phyloP scores from a whole-genome alignment of 441 rosid genomes.

The Eruca vesicaria region DNA sequence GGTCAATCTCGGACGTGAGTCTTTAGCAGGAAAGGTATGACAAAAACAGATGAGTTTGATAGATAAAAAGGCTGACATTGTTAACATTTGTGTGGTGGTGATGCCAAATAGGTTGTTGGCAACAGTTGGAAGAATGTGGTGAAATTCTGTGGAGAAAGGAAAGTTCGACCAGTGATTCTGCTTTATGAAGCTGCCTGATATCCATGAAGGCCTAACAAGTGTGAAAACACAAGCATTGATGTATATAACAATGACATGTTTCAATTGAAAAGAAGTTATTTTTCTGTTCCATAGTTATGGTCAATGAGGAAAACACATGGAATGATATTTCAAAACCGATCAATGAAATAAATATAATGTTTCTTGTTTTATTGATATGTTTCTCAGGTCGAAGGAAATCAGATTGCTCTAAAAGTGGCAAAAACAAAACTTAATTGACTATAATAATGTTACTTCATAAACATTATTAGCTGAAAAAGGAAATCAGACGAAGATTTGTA shows the following conservation, averaged over 20 bases:
- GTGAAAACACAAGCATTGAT: neutral
- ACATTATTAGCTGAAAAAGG: no score
- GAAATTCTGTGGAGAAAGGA: slow-evolving; percentile 4
- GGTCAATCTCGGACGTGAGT: slow-evolving; percentile 6
- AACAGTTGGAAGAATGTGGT: slow-evolving; percentile 10
- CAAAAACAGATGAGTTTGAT: neutral
- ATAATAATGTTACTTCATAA: no score
- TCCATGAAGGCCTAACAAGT: neutral
- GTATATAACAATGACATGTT: neutral
- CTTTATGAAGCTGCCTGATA: neutral
- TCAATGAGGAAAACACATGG: neutral
- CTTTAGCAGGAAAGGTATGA: slow-evolving; percentile 23
- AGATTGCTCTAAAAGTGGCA: no score
- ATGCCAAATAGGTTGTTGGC: slow-evolving; percentile 23
- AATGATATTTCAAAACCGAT: no score
- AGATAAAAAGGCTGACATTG: neutral
- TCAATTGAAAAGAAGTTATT: neutral
- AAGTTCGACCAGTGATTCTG: slow-evolving; percentile 14
- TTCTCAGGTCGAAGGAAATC: no score
- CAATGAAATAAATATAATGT: no score
- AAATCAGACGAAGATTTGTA: no score
- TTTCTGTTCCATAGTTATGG: neutral
- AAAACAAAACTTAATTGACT: no score
- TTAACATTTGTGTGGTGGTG: neutral
- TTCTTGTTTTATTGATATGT: no score